phyloP scores from a whole-genome alignment of 768 basidiomycete genomes.

The Phlebiopsis gigantea region DNA sequence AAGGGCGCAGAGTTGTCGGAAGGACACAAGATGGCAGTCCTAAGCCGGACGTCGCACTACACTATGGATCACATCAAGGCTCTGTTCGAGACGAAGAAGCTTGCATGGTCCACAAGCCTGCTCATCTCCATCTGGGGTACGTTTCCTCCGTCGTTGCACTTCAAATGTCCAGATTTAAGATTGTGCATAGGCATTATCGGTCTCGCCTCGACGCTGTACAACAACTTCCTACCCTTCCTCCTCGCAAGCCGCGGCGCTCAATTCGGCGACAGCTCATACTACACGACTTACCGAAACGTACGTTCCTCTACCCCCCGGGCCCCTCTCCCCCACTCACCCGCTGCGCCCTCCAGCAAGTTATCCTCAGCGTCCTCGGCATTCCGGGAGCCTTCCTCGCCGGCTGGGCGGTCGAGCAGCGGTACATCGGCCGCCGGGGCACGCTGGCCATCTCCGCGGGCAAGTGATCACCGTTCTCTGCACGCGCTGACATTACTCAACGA shows the following conservation, averaged over 20 bases:
- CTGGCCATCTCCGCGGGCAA: constrained; percentile 58
- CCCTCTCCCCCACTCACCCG: background rate
- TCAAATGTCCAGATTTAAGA: background rate
- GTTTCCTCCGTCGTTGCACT: constrained; percentile 8
- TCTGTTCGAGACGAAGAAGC: constrained; percentile 56
- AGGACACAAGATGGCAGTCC: constrained; percentile 17
- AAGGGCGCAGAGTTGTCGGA: background rate
- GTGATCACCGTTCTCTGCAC: constrained; percentile 25
- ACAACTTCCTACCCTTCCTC: constrained; percentile 32
- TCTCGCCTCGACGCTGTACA: constrained; percentile 31
- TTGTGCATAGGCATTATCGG: constrained; percentile 26
- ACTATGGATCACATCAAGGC: constrained; percentile 43
- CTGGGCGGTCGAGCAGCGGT: constrained; percentile 60
- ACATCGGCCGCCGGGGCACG: constrained; percentile 62
- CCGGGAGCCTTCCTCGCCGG: constrained; percentile 72
- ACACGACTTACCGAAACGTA: constrained; percentile 33
- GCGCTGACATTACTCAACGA: constrained; percentile 37
- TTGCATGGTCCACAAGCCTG: constrained; percentile 63
- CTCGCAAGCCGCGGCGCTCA: constrained; percentile 30
- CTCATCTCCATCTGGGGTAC: constrained; percentile 44
- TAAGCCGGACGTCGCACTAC: constrained; percentile 39
- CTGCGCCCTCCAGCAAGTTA: constrained; percentile 48
- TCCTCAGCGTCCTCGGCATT: constrained; percentile 61
- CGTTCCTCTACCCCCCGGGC: constrained; percentile 6
- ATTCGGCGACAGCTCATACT: constrained; percentile 31